Percentiles rank a stretch among this genome's conserved stretches.
Evolutionary conservation across 768 basidiomycete species (phyloP).

Genomic region (Lactarius sp.): DNA sequence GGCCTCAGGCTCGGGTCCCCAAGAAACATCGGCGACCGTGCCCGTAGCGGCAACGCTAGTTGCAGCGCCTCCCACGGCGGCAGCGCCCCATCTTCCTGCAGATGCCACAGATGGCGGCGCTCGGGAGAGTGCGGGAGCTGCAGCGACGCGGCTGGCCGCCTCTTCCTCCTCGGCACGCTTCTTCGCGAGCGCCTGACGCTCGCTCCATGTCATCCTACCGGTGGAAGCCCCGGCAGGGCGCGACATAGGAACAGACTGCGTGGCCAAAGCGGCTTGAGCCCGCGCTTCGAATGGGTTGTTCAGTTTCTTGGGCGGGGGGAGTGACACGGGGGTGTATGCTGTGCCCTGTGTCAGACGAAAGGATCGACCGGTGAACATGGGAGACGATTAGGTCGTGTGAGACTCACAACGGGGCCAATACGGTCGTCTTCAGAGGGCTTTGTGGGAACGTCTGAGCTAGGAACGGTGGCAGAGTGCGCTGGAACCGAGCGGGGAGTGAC

Average conservation of each 20-base stretch:
- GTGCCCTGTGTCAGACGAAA: conserved; percentile 48
- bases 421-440: conserved; percentile 77
- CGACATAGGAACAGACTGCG: conserved; percentile 32
- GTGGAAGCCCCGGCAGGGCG: conserved; percentile 33
- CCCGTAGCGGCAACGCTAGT: not conserved
- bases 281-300: conserved; percentile 72
- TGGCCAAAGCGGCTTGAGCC: conserved; percentile 11
- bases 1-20: conserved; percentile 15
- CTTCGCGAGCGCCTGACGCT: conserved; percentile 89
- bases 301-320: conserved; percentile 82
- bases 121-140: conserved; percentile 21
- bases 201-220: conserved; percentile 91
- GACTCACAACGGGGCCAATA: conserved; percentile 60
- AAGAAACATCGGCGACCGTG: not conserved
- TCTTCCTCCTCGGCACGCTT: conserved; percentile 80
- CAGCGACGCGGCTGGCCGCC: conserved; percentile 46
- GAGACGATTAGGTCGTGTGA: not conserved
- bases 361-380: not conserved
- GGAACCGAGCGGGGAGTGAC: conserved; percentile 30
- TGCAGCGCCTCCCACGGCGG: conserved; percentile 31
- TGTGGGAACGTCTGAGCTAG: conserved; percentile 46
- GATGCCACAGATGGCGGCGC: conserved; percentile 15
- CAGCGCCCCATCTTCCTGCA: conserved; percentile 30
- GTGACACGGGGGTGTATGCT: conserved; percentile 80
- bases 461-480: conserved; percentile 36